Conservation (phyloP, 495 filamentous ascomycete species). For the Niebla homalea region DNA sequence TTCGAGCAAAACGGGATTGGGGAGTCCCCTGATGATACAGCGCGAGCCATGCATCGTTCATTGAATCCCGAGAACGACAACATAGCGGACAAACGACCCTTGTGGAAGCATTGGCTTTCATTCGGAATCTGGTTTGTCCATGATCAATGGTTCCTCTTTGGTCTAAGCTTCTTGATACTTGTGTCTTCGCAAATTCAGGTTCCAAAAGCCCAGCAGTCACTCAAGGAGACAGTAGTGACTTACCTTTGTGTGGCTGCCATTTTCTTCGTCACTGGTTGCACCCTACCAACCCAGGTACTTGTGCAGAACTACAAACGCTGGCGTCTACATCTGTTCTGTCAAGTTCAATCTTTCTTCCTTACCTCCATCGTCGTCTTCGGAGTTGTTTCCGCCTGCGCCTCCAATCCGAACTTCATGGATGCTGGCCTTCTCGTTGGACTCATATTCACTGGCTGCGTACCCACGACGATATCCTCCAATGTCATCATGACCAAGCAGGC, state of each 20-base stretch:
- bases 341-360: constrained; percentile 29
- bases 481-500: constrained; percentile 31
- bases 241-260: constrained; percentile 28
- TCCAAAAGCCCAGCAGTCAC: constrained; percentile 19
- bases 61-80: no score
- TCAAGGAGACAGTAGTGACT: constrained; percentile 22
- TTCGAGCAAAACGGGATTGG: no score
- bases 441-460: constrained; percentile 25
- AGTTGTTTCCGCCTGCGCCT: constrained; percentile 25
- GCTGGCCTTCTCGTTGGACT: constrained; percentile 28
- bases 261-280: constrained; percentile 32
- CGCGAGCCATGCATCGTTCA: no score
- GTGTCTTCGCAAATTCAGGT: constrained; percentile 30
- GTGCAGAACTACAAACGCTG: constrained; percentile 25
- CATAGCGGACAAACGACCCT: no score
- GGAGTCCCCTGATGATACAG: no score
- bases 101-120: background rate
- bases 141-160: constrained; percentile 44
- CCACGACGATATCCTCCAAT: constrained; percentile 30
- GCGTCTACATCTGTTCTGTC: constrained; percentile 28
- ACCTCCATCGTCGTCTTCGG: constrained; percentile 25
- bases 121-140: constrained; percentile 24
- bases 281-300: constrained; percentile 23
- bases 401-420: constrained; percentile 27
- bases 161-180: constrained; percentile 30